Evolutionary conservation across 2,329 filamentous ascomycete species (phyloP), one percentile per base, ranked within the genome.

Genomic region (Hortaea werneckii): DNA sequence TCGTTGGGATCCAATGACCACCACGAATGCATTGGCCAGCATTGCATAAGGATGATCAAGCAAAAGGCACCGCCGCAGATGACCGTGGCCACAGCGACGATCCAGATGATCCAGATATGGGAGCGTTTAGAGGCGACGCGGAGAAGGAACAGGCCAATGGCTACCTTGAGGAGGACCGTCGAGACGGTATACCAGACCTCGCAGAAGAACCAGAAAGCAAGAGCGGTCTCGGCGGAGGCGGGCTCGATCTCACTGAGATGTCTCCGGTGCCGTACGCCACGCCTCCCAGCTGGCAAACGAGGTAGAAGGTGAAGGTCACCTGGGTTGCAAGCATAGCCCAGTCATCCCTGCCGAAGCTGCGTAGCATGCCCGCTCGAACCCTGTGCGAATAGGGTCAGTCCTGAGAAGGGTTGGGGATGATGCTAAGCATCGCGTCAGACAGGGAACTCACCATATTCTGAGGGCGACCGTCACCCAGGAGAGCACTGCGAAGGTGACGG

Each of bases 61-160:
- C 73, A 69, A 51, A 75, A 77, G 7, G 69, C 59, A 1, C 68
- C 52, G 3, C 74, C 70, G 41, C 74, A 66, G 5, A 71, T 40
- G 1, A 67, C 59, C 2, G 72, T 69, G 7, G 69, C 58, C n/a
- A 55, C 54, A 53, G 77, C 71, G n/a, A 76, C 63, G 8, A 60
- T 46, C 48, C 68, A 67, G 37, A 77, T 69, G 46, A 71, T 67
- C 53, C 62, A 63, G 34, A 67, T 61, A 45, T 78, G 73, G n/a
- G 63, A 48, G 35, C 56, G 62, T 37, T 67, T 62, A 30, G 72
- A 60, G 0, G 74, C 72, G 13, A 79, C 65, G 42, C 75, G 70
- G 10, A 77, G 67, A 38, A 78, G 67, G 48, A 77, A 75, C n/a
- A 75, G 61, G 5, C 67, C 72, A 43, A 78, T 72, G 1, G 74